phyloP scores from a whole-genome alignment of 306 rosid genomes.

The Pyrus bretschneideri region DNA sequence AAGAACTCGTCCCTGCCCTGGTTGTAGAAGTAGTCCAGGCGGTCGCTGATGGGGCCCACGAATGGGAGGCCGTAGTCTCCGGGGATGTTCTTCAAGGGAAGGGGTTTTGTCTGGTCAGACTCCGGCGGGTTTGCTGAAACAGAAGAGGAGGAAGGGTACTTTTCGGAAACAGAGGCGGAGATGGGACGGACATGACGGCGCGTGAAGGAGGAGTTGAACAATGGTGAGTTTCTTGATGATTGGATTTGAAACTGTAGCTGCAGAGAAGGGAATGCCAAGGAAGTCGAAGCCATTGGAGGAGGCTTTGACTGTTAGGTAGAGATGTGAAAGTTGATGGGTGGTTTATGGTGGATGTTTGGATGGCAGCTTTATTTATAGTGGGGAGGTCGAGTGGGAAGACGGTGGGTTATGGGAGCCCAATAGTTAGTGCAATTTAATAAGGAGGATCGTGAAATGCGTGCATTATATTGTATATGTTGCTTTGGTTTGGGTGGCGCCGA shows the following conservation, averaged over 20 bases:
- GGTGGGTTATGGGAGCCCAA: not conserved
- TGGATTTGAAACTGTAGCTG: constrained; percentile 16
- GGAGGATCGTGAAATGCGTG: not conserved
- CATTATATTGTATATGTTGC: not conserved
- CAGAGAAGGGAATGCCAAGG: constrained; percentile 25
- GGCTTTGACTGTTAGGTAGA: not conserved
- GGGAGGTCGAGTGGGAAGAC: not conserved
- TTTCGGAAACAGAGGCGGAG: constrained; percentile 47
- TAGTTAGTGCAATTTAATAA: not conserved
- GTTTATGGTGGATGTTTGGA: not conserved
- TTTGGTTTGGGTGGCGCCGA: not conserved
- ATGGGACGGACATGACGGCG: constrained; percentile 12
- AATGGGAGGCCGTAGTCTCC: constrained; percentile 71
- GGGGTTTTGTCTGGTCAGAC: not conserved
- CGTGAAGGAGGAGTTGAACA: not conserved
- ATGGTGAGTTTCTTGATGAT: not conserved
- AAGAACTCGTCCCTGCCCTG: constrained; percentile 66
- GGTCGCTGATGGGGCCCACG: constrained; percentile 60
- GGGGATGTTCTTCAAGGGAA: constrained; percentile 59
- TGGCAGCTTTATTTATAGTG: not conserved
- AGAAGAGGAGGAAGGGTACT: constrained; percentile 19
- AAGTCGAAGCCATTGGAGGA: constrained; percentile 33
- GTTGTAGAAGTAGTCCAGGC: constrained; percentile 67
- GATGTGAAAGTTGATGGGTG: not conserved
- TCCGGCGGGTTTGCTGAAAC: constrained; percentile 8